Evolutionary conservation across 2,329 filamentous ascomycete species (phyloP).

Genomic region (Byssochlamys sp.): DNA sequence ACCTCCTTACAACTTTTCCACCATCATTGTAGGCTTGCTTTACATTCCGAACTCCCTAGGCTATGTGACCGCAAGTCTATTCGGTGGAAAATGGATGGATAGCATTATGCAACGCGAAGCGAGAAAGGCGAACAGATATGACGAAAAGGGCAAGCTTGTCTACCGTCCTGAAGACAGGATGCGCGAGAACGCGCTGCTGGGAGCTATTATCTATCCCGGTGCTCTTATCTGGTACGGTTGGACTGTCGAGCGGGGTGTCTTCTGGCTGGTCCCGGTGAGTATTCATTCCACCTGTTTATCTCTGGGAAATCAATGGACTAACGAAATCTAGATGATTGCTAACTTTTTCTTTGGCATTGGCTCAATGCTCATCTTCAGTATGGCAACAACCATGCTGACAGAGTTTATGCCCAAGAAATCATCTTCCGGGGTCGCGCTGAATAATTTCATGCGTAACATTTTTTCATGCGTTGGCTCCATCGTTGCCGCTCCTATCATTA

Average conservation of each 20-base stretch:
- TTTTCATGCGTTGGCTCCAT: slow-evolving; percentile 63
- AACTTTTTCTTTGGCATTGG: slow-evolving; percentile 67
- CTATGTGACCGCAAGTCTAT: slow-evolving; percentile 58
- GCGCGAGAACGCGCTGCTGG: slow-evolving; percentile 71
- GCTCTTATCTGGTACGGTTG: slow-evolving; percentile 70
- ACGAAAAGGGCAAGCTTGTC: slow-evolving; percentile 55
- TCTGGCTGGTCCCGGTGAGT: slow-evolving; percentile 50
- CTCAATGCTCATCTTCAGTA: slow-evolving; percentile 68
- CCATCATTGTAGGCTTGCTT: slow-evolving; percentile 61
- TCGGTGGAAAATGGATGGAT: slow-evolving; percentile 71
- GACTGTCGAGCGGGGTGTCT: slow-evolving; percentile 54
- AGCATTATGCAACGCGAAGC: slow-evolving; percentile 71
- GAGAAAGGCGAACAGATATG: slow-evolving; percentile 57
- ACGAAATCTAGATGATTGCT: slow-evolving; percentile 41
- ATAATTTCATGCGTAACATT: slow-evolving; percentile 73
- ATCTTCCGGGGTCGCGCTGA: slow-evolving; percentile 65
- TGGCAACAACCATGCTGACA: slow-evolving; percentile 71
- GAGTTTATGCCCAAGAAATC: slow-evolving; percentile 68
- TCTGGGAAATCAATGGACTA: slow-evolving; percentile 3
- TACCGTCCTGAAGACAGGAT: slow-evolving; percentile 72
- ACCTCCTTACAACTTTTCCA: slow-evolving; percentile 58
- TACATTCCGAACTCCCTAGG: slow-evolving; percentile 69
- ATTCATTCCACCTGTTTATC: not conserved
- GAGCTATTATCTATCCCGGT: slow-evolving; percentile 58
- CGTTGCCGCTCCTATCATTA: slow-evolving; percentile 60